A percentile compares a stretch with the other conserved stretches of the same genome.
These are phyloP conservation scores for Starmerella bombicola DNA, from an alignment of 805 yeast species.

Conservation along the genomic window DNA sequence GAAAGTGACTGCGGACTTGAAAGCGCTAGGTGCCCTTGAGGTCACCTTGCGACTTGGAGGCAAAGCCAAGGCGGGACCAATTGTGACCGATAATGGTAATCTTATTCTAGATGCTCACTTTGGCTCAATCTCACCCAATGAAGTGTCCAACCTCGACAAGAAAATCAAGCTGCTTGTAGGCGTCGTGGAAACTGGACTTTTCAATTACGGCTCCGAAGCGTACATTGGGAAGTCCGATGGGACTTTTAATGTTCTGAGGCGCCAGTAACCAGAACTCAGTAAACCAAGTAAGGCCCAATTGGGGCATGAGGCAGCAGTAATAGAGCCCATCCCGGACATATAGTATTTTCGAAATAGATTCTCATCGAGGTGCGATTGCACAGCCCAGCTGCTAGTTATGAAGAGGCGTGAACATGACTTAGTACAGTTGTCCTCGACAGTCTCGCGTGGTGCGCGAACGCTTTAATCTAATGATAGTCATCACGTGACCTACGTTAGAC, in stretches of 20 bases:
- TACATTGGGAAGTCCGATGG: conserved; percentile 87
- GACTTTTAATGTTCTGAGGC: conserved; percentile 27
- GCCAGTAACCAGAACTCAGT: no score
- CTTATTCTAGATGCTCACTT: conserved; percentile 88
- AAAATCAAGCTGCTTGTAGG: conserved; percentile 70
- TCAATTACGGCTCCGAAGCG: conserved; percentile 58
- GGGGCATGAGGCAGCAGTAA: no score
- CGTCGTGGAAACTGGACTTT: conserved; percentile 92
- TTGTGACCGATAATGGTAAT: conserved; percentile 90
- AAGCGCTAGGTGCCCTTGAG: conserved; percentile 47
- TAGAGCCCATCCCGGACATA: not conserved
- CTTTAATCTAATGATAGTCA: no score
- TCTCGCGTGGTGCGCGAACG: no score
- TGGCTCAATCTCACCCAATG: conserved; percentile 46
- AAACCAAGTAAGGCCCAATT: no score
- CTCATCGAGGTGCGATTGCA: no score
- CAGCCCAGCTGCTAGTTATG: no score
- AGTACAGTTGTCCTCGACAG: no score
- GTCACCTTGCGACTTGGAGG: conserved; percentile 74
- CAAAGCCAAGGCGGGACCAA: conserved; percentile 90
- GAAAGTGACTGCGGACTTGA: conserved; percentile 55
- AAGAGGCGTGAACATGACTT: no score
- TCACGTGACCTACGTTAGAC: no score
- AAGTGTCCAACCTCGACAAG: conserved; percentile 43
- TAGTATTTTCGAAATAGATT: no score